Base-by-base conservation (phyloP, 108 stramenopile species). In the Nannochloropsis salina region DNA sequence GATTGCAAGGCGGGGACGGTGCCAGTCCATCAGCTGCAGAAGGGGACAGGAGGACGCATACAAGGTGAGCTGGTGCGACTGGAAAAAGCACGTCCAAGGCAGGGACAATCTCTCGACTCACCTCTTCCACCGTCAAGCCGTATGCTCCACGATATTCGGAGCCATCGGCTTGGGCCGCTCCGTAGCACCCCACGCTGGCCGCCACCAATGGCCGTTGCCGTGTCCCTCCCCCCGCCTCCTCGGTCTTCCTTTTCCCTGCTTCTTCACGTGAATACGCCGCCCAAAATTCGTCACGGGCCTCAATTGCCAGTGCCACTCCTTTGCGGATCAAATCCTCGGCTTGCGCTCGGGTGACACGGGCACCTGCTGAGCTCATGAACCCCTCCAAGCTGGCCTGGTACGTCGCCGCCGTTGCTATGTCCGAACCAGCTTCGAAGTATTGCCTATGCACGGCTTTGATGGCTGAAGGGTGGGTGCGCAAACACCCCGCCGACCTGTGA, bases 381-480 rank as follows among this genome's bases (percentile, higher is more conserved):
- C 89, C 89, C 80, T 91, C 85, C 10, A 86, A 83, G 18, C 89
- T 88, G 18, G 89, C 89, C 44, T 91, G 90, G 86, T 91, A 91
- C 44, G 84, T 88, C 4, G 89, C 85, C 18, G 89, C 90, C 18
- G 88, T 91, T 15, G 80, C 80, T 12, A 91, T 89, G 42, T 91
- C 90, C 6, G 89, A 84, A 11, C 90, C 90, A 12, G 89, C 87
- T 44, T 84, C 84, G 42, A 81, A 80, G 40, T 90, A 91, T 0
- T 88, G 80, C 42, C 44, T 82, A 80, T 91, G 90, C 2, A 88
- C 88, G 11, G 80, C 87, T 11, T 85, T 61, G 51, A 91, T 90
- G 31, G 83, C 43, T 12, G 41, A n/a, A 9, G 89, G 89, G 31
- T 90, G 40, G 80, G 80, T 42, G 15, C 31, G 41, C 15, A 86